A percentile compares a stretch with the other conserved stretches of the same genome.
phyloP scores from a whole-genome alignment of 305 asterid genomes.

The Plantago rigida region DNA sequence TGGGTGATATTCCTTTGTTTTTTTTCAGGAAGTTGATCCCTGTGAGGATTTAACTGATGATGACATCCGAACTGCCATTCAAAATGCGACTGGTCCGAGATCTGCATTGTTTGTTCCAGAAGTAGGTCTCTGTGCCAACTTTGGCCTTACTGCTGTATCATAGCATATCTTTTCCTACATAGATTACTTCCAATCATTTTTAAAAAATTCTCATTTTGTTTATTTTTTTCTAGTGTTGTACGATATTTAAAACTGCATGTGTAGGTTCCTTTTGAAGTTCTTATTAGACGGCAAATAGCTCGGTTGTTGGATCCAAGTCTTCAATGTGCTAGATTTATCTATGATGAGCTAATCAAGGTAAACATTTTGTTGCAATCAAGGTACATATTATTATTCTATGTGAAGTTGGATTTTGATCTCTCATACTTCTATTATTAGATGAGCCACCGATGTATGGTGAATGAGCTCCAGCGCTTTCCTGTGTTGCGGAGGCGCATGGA shows the following conservation, averaged over 20 bases:
- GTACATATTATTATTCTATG: conserved; percentile 20
- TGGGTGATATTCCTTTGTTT: conserved; percentile 17
- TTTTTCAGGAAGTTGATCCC: conserved; percentile 78
- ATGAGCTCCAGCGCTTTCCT: conserved; percentile 76
- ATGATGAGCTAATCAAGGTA: conserved; percentile 84
- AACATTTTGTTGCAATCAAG: conserved; percentile 13
- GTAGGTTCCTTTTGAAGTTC: conserved; percentile 90
- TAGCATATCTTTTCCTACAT: conserved; percentile 9
- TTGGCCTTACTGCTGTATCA: conserved; percentile 11
- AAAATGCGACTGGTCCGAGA: conserved; percentile 76
- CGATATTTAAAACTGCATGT: conserved; percentile 19
- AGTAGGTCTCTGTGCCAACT: conserved; percentile 36
- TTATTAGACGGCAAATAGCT: conserved; percentile 70
- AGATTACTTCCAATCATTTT: conserved; percentile 4
- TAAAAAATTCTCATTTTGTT: neutral
- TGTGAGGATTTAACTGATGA: conserved; percentile 81
- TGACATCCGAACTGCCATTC: conserved; percentile 81
- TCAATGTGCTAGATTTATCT: conserved; percentile 82
- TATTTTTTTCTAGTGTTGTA: conserved; percentile 16
- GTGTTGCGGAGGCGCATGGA: conserved; percentile 61
- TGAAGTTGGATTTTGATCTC: conserved; percentile 23
- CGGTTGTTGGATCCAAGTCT: conserved; percentile 89
- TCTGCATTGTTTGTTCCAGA: conserved; percentile 83
- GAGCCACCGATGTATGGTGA: conserved; percentile 70
- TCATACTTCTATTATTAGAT: conserved; percentile 43